Conservation (phyloP, 2,329 filamentous ascomycete species). For the Fusarium dimerum region DNA sequence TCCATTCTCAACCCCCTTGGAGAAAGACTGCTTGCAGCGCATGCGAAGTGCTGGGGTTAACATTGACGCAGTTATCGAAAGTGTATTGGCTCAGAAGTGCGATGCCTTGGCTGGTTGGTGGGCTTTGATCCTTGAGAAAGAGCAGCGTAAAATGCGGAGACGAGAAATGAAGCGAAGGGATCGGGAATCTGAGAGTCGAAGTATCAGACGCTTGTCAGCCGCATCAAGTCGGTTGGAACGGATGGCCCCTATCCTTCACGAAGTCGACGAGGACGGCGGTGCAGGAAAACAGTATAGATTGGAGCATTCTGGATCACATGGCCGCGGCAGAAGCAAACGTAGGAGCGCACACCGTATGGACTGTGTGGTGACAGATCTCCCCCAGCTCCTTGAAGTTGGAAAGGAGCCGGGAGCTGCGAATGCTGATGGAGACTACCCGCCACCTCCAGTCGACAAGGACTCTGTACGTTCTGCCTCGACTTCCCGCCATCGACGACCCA, state of each 20-base stretch:
- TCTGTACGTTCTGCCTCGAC: constrained; percentile 75
- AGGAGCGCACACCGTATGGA: constrained; percentile 68
- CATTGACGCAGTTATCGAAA: constrained; percentile 92
- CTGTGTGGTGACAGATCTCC: constrained; percentile 71
- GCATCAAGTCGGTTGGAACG: constrained; percentile 85
- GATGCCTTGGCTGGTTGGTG: constrained; percentile 95
- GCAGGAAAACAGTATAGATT: constrained; percentile 46
- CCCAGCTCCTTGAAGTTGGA: constrained; percentile 68
- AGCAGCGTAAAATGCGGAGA: constrained; percentile 80
- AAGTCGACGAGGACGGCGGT: constrained; percentile 76
- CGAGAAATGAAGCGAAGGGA: constrained; percentile 83
- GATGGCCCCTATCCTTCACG: constrained; percentile 73
- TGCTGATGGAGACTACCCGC: constrained; percentile 52
- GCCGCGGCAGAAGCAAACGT: constrained; percentile 76
- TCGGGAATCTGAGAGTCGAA: constrained; percentile 78
- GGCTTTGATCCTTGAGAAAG: constrained; percentile 91
- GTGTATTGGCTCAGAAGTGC: constrained; percentile 85
- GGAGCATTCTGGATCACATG: constrained; percentile 54
- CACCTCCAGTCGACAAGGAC: constrained; percentile 77
- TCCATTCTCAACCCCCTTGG: constrained; percentile 81
- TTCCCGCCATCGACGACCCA: constrained; percentile 71
- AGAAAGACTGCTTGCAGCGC: constrained; percentile 87
- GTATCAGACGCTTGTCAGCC: constrained; percentile 78
- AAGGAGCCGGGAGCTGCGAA: constrained; percentile 46
- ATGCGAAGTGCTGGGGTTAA: constrained; percentile 95